Evolutionary conservation across 2,329 filamentous ascomycete genomes (phyloP).

Genomic region (Stemphylium vesicarium): DNA sequence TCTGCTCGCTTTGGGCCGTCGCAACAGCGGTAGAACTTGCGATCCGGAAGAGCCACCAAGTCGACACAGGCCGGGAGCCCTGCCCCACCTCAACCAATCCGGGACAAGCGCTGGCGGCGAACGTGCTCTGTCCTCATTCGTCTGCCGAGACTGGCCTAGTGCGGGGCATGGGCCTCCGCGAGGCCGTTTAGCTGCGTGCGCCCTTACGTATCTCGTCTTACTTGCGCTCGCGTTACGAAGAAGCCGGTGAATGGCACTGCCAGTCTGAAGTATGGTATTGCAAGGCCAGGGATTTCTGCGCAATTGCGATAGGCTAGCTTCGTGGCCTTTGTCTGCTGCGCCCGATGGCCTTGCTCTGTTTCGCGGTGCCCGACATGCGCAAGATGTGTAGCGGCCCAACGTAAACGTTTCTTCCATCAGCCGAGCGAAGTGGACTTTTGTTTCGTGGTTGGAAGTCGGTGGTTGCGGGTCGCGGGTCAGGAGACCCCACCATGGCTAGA

Average conservation of each 20-base stretch:
- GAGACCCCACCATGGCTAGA: background rate
- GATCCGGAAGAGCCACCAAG: too few relatives aligned
- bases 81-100: too few relatives aligned
- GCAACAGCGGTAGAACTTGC: too few relatives aligned
- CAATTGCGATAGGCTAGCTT: background rate
- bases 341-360: background rate
- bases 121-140: constrained; percentile 1
- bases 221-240: background rate
- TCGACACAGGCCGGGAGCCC: too few relatives aligned
- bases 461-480: background rate
- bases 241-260: background rate
- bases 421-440: background rate
- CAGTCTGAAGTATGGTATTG: background rate
- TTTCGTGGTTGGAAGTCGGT: background rate
- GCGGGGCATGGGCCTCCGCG: background rate
- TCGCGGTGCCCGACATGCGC: background rate
- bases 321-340: background rate
- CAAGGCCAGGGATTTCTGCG: background rate
- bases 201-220: background rate
- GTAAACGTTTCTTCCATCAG: background rate
- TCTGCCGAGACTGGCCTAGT: background rate
- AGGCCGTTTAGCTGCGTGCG: too few relatives aligned
- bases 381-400: background rate
- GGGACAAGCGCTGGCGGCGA: background rate
- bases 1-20: too few relatives aligned